These are phyloP conservation scores for Aspergillus steynii DNA, from an alignment of 495 filamentous ascomycete species.

Conservation along the genomic window DNA sequence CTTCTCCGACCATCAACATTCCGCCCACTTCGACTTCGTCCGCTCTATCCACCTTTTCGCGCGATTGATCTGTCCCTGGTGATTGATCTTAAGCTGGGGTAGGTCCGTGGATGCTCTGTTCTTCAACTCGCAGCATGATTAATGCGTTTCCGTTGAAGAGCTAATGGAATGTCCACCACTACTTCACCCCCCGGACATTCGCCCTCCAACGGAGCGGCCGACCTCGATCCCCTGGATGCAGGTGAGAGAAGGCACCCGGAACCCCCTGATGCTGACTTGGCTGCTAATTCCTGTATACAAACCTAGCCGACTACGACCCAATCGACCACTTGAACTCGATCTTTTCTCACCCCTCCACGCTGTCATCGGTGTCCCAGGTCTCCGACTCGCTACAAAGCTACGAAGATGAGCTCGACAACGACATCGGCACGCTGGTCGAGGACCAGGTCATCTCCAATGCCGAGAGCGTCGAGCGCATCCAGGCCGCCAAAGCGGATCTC, in stretches of 20 bases:
- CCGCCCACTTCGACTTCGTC: background rate
- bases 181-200: slow-evolving; percentile 37
- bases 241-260: slow-evolving; percentile 26
- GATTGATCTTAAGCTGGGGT: slow-evolving; percentile 2
- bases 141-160: slow-evolving; percentile 22
- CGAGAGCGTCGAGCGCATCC: slow-evolving; percentile 85
- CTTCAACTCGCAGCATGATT: slow-evolving; percentile 31
- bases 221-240: slow-evolving; percentile 45
- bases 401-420: slow-evolving; percentile 80
- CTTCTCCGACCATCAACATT: background rate
- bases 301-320: slow-evolving; percentile 86
- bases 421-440: slow-evolving; percentile 75
- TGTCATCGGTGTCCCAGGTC: slow-evolving; percentile 72
- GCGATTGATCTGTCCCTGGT: background rate
- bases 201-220: slow-evolving; percentile 37
- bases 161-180: slow-evolving; percentile 45
- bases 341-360: slow-evolving; percentile 88
- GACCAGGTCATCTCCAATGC: slow-evolving; percentile 83
- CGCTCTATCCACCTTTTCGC: background rate
- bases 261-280: slow-evolving; percentile 19
- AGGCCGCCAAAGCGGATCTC: slow-evolving; percentile 85
- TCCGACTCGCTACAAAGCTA: slow-evolving; percentile 70
- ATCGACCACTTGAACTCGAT: slow-evolving; percentile 90
- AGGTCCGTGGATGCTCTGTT: slow-evolving; percentile 12
- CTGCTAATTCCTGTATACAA: background rate